These are phyloP conservation scores for Geranium incanum DNA, from an alignment of 441 rosid species.

Conservation along the genomic window DNA sequence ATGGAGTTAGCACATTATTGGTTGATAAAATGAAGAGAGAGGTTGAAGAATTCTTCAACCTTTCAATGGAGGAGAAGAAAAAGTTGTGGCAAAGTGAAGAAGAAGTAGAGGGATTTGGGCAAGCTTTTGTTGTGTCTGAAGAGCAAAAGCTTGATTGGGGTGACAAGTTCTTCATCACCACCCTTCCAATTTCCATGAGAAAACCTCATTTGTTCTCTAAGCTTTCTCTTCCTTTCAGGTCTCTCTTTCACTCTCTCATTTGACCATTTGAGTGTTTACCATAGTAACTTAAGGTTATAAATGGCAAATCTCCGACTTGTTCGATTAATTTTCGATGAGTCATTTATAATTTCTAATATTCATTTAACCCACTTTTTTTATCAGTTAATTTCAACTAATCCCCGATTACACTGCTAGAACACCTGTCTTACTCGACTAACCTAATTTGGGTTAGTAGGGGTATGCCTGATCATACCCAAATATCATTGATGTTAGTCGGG, in stretches of 20 bases:
- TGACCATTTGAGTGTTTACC: not conserved
- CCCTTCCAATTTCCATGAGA: not conserved
- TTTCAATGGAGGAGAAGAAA: constrained; percentile 30
- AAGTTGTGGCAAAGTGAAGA: constrained; percentile 25
- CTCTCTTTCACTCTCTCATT: not conserved
- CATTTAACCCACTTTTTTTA: too few species aligned
- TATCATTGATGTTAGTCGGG: too few species aligned
- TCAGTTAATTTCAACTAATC: too few species aligned
- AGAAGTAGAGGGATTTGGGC: constrained; percentile 26
- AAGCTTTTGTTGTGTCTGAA: constrained; percentile 18
- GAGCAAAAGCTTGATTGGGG: constrained; percentile 10
- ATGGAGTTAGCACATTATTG: constrained; percentile 21
- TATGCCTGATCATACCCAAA: too few species aligned
- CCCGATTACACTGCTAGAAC: too few species aligned
- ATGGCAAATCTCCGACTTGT: too few species aligned
- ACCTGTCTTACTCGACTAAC: too few species aligned
- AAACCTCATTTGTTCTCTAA: constrained; percentile 2
- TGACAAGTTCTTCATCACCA: not conserved
- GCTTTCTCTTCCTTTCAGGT: not conserved
- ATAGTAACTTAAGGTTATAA: not conserved
- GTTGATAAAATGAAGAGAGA: constrained; percentile 21
- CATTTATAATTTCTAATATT: too few species aligned
- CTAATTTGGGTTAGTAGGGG: too few species aligned
- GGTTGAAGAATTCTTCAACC: constrained; percentile 20
- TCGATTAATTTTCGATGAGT: too few species aligned